Percentiles rank a stretch among this genome's conserved stretches.
phyloP scores from a whole-genome alignment of 805 yeast species.

The Vanderwaltozyma polyspora region DNA sequence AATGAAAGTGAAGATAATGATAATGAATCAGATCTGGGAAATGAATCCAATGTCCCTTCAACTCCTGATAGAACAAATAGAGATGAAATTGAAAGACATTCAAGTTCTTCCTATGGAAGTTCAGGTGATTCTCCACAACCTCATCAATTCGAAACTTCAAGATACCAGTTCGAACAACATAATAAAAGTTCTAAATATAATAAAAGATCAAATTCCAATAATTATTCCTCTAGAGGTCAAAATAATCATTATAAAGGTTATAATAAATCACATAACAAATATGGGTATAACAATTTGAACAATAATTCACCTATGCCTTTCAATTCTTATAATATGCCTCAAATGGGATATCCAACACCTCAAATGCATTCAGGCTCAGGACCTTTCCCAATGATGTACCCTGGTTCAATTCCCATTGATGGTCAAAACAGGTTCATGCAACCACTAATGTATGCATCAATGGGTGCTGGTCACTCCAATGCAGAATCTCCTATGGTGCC shows the following conservation, averaged over 20 bases:
- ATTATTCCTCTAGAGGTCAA: background rate
- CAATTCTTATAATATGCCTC: conserved; percentile 6
- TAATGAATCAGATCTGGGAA: no score
- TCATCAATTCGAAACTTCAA: conserved; percentile 17
- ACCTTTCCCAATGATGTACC: conserved; percentile 4
- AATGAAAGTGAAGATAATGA: background rate
- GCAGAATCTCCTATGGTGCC: background rate
- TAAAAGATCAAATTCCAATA: conserved; percentile 5
- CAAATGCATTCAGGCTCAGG: conserved; percentile 2
- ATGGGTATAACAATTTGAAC: conserved; percentile 2
- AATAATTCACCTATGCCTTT: conserved; percentile 1
- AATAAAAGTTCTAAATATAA: no score
- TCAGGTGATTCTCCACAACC: conserved; percentile 17
- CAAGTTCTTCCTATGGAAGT: background rate
- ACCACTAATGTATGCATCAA: conserved; percentile 6
- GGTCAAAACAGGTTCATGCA: conserved; percentile 4
- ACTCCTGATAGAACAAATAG: conserved; percentile 1
- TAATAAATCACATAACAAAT: conserved; percentile 3
- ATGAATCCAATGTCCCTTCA: no score
- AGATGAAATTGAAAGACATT: background rate
- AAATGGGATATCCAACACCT: conserved; percentile 9
- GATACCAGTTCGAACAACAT: no score
- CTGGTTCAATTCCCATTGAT: conserved; percentile 8
- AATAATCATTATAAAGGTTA: conserved; percentile 3
- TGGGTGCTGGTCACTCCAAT: background rate